Percentiles rank a stretch among this genome's conserved stretches.
phyloP scores from a whole-genome alignment of 2,329 filamentous ascomycete species.

The Talaromyces sp. region DNA sequence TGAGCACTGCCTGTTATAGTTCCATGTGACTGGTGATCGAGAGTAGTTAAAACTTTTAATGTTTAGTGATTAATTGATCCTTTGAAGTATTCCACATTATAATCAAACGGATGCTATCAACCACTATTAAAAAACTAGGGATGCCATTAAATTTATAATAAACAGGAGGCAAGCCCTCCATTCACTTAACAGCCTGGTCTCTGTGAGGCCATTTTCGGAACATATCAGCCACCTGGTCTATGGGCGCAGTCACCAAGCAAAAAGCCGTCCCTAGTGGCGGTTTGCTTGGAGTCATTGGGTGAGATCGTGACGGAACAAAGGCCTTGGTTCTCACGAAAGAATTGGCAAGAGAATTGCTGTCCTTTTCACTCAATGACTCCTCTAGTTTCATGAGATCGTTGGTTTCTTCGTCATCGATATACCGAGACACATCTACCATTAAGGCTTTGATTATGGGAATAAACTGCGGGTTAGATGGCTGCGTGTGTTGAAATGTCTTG shows the following conservation, averaged over 20 bases:
- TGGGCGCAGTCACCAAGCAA: slow-evolving; percentile 52
- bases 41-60: too few species aligned
- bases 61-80: too few species aligned
- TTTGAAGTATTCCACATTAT: too few species aligned
- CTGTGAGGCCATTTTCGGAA: slow-evolving; percentile 51
- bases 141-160: neutral
- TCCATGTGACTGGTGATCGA: too few species aligned
- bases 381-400: slow-evolving; percentile 50
- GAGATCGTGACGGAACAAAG: slow-evolving; percentile 50
- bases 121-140: neutral
- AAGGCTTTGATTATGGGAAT: slow-evolving; percentile 39
- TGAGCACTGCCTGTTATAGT: too few species aligned
- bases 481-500: slow-evolving; percentile 47
- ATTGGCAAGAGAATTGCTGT: slow-evolving; percentile 35
- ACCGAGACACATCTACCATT: slow-evolving; percentile 40
- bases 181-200: neutral
- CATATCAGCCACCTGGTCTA: slow-evolving; percentile 53
- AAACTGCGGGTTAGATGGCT: slow-evolving; percentile 39
- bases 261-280: slow-evolving; percentile 55
- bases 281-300: slow-evolving; percentile 48
- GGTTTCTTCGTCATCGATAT: slow-evolving; percentile 50
- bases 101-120: too few species aligned
- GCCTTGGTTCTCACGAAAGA: slow-evolving; percentile 51
- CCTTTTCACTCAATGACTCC: slow-evolving; percentile 28
- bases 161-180: neutral